phyloP scores from a whole-genome alignment of 2,329 filamentous ascomycete species.

The Microcyclospora tardicrescens region DNA sequence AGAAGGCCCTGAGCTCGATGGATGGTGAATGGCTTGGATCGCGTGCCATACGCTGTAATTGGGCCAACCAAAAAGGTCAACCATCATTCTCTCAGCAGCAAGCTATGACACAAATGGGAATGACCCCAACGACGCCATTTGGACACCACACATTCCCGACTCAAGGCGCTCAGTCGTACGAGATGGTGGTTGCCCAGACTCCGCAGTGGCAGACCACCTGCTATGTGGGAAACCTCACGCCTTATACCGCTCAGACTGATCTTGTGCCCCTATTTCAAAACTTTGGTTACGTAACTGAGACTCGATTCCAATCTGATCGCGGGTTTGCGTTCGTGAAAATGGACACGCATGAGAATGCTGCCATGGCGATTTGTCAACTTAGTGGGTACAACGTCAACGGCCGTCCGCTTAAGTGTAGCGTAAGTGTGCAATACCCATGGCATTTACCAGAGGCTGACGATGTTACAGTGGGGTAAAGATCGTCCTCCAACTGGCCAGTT shows the following conservation, averaged over 20 bases:
- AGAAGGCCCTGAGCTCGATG: constrained; percentile 95
- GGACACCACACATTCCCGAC: constrained; percentile 89
- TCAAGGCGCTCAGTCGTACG: constrained; percentile 91
- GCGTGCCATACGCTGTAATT: constrained; percentile 96
- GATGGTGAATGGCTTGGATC: constrained; percentile 98
- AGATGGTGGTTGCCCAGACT: constrained; percentile 91
- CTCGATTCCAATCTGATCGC: constrained; percentile 92
- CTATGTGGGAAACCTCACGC: constrained; percentile 95
- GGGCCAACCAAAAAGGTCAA: constrained; percentile 99
- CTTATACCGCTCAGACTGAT: constrained; percentile 93
- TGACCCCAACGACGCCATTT: constrained; percentile 93
- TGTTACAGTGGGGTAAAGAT: constrained; percentile 87
- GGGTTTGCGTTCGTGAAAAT: constrained; percentile 99
- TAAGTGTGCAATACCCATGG: constrained; percentile 42
- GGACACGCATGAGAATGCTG: constrained; percentile 95
- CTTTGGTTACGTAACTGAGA: constrained; percentile 95
- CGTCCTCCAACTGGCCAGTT: constrained; percentile 75
- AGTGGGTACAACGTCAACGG: constrained; percentile 98
- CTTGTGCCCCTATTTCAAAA: constrained; percentile 97
- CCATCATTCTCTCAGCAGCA: constrained; percentile 97
- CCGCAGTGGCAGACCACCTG: constrained; percentile 96
- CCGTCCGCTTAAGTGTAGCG: constrained; percentile 92
- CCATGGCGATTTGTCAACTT: constrained; percentile 95
- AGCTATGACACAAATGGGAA: constrained; percentile 92
- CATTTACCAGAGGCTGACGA: constrained; percentile 16